Conservation (phyloP, 2,329 filamentous ascomycete genomes). For the Camptophora hylomeconis region DNA sequence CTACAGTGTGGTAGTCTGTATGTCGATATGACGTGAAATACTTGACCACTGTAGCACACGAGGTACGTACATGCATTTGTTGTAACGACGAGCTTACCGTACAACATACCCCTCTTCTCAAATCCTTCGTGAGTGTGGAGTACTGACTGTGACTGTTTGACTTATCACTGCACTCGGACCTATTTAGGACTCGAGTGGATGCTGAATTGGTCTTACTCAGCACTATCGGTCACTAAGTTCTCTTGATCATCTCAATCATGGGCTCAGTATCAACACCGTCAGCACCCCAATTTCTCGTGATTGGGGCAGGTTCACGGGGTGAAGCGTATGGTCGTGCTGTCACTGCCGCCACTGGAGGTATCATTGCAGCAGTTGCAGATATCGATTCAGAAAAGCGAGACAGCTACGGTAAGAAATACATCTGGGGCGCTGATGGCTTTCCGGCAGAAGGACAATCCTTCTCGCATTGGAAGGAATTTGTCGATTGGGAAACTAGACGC, state of each 20-base stretch:
- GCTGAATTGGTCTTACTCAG: too few species aligned
- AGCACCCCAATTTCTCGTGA: constrained; percentile 48
- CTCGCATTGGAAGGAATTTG: constrained; percentile 58
- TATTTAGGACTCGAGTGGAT: too few species aligned
- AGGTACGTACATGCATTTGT: too few species aligned
- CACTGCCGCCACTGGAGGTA: constrained; percentile 28
- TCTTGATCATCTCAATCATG: constrained; percentile 6
- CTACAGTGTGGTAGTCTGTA: too few species aligned
- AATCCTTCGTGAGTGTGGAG: too few species aligned
- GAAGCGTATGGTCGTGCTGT: constrained; percentile 60
- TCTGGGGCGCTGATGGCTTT: constrained; percentile 46
- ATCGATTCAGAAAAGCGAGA: constrained; percentile 64
- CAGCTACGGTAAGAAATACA: constrained; percentile 55
- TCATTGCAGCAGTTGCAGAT: constrained; percentile 69
- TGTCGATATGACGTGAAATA: too few species aligned
- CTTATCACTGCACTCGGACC: too few species aligned
- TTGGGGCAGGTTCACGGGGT: constrained; percentile 73
- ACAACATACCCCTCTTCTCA: too few species aligned
- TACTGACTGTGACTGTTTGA: too few species aligned
- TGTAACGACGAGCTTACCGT: too few species aligned
- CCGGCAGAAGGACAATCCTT: constrained; percentile 56
- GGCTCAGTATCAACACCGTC: constrained; percentile 9
- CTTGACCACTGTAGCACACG: too few species aligned
- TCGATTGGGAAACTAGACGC: constrained; percentile 52
- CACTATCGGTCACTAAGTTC: too few species aligned